Evolutionary conservation across 306 rosid species (phyloP), one percentile per base, ranked within the genome.

Genomic region (Castanopsis chinensis): DNA sequence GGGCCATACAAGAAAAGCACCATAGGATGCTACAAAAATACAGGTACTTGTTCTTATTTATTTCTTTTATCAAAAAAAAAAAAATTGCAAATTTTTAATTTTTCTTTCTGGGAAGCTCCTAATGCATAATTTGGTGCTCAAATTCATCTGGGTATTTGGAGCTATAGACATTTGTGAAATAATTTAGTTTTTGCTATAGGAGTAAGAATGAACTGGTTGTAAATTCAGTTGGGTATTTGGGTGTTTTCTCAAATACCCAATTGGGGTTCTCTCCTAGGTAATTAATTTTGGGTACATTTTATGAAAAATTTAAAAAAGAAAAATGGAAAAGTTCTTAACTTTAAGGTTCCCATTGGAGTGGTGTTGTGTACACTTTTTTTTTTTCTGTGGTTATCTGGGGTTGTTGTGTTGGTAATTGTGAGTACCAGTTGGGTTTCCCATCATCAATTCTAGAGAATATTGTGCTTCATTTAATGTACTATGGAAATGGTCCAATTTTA

Each of bases 21-120:
- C 65, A 25, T 32, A 32, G 52, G 5, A 14, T n/a, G 53, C 52
- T 81, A 37, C 76, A 9, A 60, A 81, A 10, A 54, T 76, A 32
- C 76, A 75, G 83, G 80, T 78, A 78, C 79, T 78, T 20, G 35
- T 14, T 1, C 4, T 19, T 25, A n/a, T 23, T 51, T 41, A 1
- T 20, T 69, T 35, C 55, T 69, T 37, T 21, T 8, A 41, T 41
- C 3, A 45, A 9, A 45, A 45, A 49, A 45, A 11, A 8, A 45
- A 49, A 49, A 12, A n/a, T 11, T 37, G 7, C 3, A 8, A 41
- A n/a, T 1, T 19, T 37, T 37, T 35, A 25, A 5, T 2, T 27
- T 15, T 10, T 3, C 4, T 13, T 27, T 15, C 17, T 63, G 3
- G 5, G 30, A 20, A 41, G 55, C 15, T 69, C 10, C 17, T 69